phyloP scores from a whole-genome alignment of 2,329 filamentous ascomycete species.

The Pseudogymnoascus sp. region DNA sequence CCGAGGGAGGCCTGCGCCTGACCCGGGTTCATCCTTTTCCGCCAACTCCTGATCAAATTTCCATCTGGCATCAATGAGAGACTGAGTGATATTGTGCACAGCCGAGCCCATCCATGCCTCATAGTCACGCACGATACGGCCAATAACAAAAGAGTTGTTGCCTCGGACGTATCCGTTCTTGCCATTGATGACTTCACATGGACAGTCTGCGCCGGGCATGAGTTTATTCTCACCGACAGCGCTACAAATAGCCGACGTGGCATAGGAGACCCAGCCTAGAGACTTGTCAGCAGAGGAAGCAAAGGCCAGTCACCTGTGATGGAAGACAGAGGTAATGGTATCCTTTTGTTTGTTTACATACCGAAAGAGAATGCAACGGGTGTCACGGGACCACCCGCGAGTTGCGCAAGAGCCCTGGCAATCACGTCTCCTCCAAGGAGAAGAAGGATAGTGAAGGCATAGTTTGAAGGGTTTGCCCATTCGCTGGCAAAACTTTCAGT shows the following conservation, averaged over 20 bases:
- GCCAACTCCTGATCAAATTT: not conserved
- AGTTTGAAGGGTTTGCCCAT: slow-evolving; percentile 13
- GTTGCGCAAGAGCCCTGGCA: slow-evolving; percentile 28
- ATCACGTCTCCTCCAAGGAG: slow-evolving; percentile 32
- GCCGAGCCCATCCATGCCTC: slow-evolving; percentile 26
- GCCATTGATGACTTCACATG: slow-evolving; percentile 30
- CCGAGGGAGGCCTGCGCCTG: slow-evolving; percentile 22
- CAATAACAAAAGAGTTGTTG: slow-evolving; percentile 37
- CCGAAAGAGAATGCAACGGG: slow-evolving; percentile 29
- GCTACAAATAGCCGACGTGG: slow-evolving; percentile 18
- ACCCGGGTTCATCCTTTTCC: slow-evolving; percentile 13
- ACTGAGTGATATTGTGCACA: slow-evolving; percentile 14
- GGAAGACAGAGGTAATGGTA: not conserved
- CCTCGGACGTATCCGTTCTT: slow-evolving; percentile 31
- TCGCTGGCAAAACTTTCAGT: not conserved
- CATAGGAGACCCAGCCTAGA: slow-evolving; percentile 26
- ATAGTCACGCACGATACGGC: slow-evolving; percentile 35
- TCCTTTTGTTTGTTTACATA: not conserved
- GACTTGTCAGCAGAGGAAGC: not conserved
- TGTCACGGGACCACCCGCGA: slow-evolving; percentile 23
- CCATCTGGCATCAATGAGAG: slow-evolving; percentile 11
- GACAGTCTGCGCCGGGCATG: slow-evolving; percentile 31
- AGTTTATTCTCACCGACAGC: slow-evolving; percentile 27
- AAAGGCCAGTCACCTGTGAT: not conserved
- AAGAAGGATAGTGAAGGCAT: slow-evolving; percentile 30